A percentile compares a stretch with the other conserved stretches of the same genome.
phyloP scores from a whole-genome alignment of 1,284 basidiomycete genomes.

The Ceraceosorus bombacis region DNA sequence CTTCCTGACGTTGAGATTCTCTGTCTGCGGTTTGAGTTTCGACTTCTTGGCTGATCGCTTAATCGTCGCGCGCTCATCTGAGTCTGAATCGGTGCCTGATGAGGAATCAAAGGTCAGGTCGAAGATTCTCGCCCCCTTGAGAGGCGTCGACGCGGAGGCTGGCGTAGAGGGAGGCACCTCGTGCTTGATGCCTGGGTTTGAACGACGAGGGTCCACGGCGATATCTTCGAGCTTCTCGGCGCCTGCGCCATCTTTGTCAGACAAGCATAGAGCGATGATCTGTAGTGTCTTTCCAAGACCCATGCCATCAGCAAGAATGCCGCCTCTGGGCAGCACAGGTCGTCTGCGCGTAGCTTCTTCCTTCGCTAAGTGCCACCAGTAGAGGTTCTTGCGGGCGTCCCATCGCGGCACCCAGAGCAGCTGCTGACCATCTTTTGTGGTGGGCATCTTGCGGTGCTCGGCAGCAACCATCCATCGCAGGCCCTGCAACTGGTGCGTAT shows the following conservation, averaged over 20 bases:
- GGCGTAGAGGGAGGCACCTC: too few species aligned
- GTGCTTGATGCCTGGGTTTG: too few species aligned
- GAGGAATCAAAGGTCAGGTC: too few species aligned
- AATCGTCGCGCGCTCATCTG: too few species aligned
- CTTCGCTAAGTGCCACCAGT: background rate
- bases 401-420: background rate
- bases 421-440: background rate
- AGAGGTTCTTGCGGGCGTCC: slow-evolving; percentile 1
- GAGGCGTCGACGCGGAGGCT: too few species aligned
- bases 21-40: too few species aligned
- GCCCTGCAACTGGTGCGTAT: slow-evolving; percentile 15
- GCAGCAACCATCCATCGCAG: slow-evolving; percentile 14
- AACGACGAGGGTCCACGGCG: background rate
- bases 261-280: background rate
- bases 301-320: slow-evolving; percentile 81
- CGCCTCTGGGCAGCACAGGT: slow-evolving; percentile 69
- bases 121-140: too few species aligned
- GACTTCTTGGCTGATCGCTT: too few species aligned
- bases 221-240: slow-evolving; percentile 4
- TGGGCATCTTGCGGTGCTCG: slow-evolving; percentile 13
- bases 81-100: too few species aligned
- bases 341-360: slow-evolving; percentile 27
- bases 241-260: slow-evolving; percentile 1
- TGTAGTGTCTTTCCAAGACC: slow-evolving; percentile 53
- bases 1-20: too few species aligned